Evolutionary conservation across 371 early-diverging fungal species (phyloP).

Genomic region (Syncephalastrum contaminatum): DNA sequence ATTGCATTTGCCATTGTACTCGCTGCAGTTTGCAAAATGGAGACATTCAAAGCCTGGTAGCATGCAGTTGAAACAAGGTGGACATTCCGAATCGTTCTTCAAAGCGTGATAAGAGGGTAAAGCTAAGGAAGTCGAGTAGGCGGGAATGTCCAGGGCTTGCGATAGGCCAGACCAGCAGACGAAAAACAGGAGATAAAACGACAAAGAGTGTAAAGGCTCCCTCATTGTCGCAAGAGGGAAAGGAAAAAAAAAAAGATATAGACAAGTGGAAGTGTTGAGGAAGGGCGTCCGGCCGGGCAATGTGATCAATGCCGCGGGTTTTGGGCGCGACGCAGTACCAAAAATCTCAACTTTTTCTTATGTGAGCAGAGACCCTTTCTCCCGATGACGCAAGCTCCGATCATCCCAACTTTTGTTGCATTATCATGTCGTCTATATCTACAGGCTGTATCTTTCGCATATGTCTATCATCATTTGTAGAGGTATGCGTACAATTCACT

Average conservation of each 20-base stretch:
- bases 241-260: background rate
- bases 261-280: too few species aligned
- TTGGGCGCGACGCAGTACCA: too few species aligned
- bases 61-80: constrained; percentile 85
- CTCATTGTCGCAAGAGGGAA: constrained; percentile 1
- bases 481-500: too few species aligned
- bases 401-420: too few species aligned
- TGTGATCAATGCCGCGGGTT: too few species aligned
- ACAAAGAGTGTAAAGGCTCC: constrained; percentile 8
- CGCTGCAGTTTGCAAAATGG: constrained; percentile 81
- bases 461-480: too few species aligned
- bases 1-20: constrained; percentile 76
- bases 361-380: too few species aligned
- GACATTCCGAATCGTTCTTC: constrained; percentile 50
- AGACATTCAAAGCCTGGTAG: constrained; percentile 72
- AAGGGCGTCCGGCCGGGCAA: too few species aligned
- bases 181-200: background rate
- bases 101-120: background rate
- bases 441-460: too few species aligned
- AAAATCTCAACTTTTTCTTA: too few species aligned
- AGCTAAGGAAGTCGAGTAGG: background rate
- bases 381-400: too few species aligned
- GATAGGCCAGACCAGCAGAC: background rate
- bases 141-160: background rate
- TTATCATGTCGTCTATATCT: too few species aligned